Conservation (phyloP, 306 rosid genomes). For the Rubus parviflorus region DNA sequence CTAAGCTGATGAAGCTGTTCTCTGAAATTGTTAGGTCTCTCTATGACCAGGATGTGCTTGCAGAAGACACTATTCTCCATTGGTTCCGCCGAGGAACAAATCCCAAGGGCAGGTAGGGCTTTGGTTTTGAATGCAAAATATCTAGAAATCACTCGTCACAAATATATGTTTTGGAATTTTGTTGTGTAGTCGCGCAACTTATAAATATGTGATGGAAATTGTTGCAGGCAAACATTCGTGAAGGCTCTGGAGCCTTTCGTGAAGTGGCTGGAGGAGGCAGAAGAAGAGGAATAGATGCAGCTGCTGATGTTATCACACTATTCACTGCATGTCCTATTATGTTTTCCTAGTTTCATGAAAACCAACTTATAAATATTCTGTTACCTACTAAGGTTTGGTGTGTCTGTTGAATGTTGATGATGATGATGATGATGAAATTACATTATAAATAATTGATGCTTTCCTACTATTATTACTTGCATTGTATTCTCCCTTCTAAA, state of each 20-base stretch:
- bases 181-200: not conserved
- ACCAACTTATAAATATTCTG: not conserved
- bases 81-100: constrained; percentile 97
- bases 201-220: constrained; percentile 21
- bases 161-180: not conserved
- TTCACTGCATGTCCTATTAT: constrained; percentile 1
- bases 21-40: constrained; percentile 89
- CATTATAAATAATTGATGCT: constrained; percentile 7
- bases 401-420: not conserved
- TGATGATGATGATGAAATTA: not conserved
- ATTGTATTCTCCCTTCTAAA: not conserved
- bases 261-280: constrained; percentile 99
- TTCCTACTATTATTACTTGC: not conserved
- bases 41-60: constrained; percentile 93
- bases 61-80: constrained; percentile 92
- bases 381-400: constrained; percentile 2
- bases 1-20: constrained; percentile 97
- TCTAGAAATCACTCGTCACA: not conserved
- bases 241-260: constrained; percentile 94
- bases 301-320: not conserved
- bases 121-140: not conserved
- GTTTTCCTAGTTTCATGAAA: not conserved
- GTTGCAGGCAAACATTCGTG: constrained; percentile 90
- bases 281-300: constrained; percentile 78
- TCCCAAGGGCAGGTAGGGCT: constrained; percentile 83